Evolutionary conservation across 257 asterid species (phyloP).

Genomic region (Nemophila menziesii): DNA sequence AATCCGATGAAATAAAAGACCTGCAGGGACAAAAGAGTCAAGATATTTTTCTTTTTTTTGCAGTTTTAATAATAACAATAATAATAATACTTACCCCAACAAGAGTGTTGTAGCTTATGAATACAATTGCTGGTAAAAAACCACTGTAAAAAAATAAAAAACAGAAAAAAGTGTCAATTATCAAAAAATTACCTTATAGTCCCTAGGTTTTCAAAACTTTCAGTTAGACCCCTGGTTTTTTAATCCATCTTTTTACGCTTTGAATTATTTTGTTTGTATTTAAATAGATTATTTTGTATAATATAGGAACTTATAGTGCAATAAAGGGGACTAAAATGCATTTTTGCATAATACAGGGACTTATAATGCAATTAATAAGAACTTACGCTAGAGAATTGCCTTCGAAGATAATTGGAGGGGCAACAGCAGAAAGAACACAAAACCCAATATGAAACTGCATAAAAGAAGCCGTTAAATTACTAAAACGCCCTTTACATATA

Average conservation of each 20-base stretch:
- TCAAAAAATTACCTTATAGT: too few relatives aligned
- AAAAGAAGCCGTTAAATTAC: neutral
- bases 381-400: slow-evolving; percentile 86
- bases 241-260: too few relatives aligned
- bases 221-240: too few relatives aligned
- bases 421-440: slow-evolving; percentile 65
- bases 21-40: slow-evolving; percentile 25
- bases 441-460: slow-evolving; percentile 65
- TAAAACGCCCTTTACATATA: neutral
- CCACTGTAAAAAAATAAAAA: slow-evolving; percentile 42
- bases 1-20: slow-evolving; percentile 63
- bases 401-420: slow-evolving; percentile 73
- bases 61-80: too few relatives aligned
- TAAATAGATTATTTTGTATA: too few relatives aligned
- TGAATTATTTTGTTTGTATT: too few relatives aligned
- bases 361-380: too few relatives aligned
- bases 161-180: slow-evolving; percentile 8
- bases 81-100: slow-evolving; percentile 88
- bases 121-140: slow-evolving; percentile 59
- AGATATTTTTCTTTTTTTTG: neutral
- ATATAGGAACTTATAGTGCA: too few relatives aligned
- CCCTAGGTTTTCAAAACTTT: too few relatives aligned
- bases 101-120: slow-evolving; percentile 27
- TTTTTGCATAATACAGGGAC: too few relatives aligned
- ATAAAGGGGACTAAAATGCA: too few relatives aligned